Base-by-base conservation (phyloP, 2,329 filamentous ascomycete genomes). In the Penicillium verrucosum region DNA sequence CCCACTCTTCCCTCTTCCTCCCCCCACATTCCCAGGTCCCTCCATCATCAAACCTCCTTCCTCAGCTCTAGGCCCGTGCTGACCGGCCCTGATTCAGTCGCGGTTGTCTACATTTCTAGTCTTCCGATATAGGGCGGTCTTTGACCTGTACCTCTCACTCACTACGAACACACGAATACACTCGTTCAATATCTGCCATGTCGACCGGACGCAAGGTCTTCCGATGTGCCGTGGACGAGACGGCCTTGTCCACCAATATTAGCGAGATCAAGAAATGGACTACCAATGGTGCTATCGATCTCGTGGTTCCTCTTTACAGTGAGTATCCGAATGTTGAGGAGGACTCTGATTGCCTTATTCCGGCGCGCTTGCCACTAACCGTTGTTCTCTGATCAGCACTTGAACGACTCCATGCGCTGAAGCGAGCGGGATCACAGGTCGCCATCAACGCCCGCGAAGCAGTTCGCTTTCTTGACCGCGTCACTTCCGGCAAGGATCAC, bases 281-380 rank as follows among this genome's bases (percentile, higher is more conserved):
- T 48, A 73, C 76, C 27, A 76, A 79, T 54, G 78, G 79, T 32
- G 73, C 75, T 37, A 76, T 82, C 51, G 78, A 75, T 58, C 74
- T 82, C 38, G 75, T 80, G 53, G 78, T 82, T 54, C 80, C 80
- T 54, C 73, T 81, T 36, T 80, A 80, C 69, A 81, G 80, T 82
- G 73, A 62, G 73, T 69, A 37, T 29, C 32, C 16, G 43, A 14
- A 10, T 25, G 43, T 25, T 14, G 7, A 40, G 46, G 41, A 21
- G 21, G 21, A 25, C 14, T 23, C 21, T 36, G 32, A 36, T 25
- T 34, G 37, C 50, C 57, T 45, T 49, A 51, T 30, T 34, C 25
- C 25, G 54, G 48, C 38, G 57, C 57, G 57, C 57, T 50, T 43
- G 54, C 57, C 60, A 29, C 18, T 61, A 56, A 50, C 54, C 25